These are phyloP conservation scores for Lachnum nothofagi DNA, from an alignment of 2,329 filamentous ascomycete species.

Conservation along the genomic window DNA sequence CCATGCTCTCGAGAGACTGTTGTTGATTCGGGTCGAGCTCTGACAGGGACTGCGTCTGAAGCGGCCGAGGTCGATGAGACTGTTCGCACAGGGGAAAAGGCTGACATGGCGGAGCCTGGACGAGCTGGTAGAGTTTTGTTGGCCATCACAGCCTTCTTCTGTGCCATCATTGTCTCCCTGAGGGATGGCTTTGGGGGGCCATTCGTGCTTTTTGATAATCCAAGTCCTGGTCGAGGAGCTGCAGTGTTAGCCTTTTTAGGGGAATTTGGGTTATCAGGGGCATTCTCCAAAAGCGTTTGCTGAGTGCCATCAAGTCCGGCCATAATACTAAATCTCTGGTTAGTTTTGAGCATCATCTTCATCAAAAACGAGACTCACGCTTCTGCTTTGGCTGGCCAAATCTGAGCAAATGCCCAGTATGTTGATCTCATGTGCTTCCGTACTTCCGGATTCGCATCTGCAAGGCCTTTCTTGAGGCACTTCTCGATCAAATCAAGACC, in stretches of 20 bases:
- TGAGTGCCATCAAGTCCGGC: conserved; percentile 71
- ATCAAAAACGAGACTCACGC: conserved; percentile 46
- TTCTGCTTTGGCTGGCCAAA: conserved; percentile 76
- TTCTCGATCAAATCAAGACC: conserved; percentile 81
- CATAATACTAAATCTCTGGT: conserved; percentile 58
- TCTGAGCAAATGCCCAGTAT: conserved; percentile 75
- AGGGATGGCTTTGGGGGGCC: conserved; percentile 58
- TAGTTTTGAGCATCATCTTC: conserved; percentile 14
- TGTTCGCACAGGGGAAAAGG: conserved; percentile 49
- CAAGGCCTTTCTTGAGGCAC: conserved; percentile 81
- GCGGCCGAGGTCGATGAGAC: conserved; percentile 34
- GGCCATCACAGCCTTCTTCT: conserved; percentile 59
- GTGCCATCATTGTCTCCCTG: conserved; percentile 77
- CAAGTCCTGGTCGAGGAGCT: conserved; percentile 49
- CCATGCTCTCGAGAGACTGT: conserved; percentile 41
- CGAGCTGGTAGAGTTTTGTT: conserved; percentile 50
- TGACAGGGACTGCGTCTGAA: conserved; percentile 35
- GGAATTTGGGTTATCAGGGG: conserved; percentile 73
- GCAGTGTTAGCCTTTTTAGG: conserved; percentile 50
- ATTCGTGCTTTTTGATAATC: conserved; percentile 60
- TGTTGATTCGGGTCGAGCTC: conserved; percentile 39
- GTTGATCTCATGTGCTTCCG: conserved; percentile 79
- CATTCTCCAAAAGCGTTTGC: conserved; percentile 74
- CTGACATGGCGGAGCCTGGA: conserved; percentile 60
- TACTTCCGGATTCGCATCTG: conserved; percentile 83